phyloP scores from a whole-genome alignment of 805 yeast genomes.

The Barnettozyma populi region DNA sequence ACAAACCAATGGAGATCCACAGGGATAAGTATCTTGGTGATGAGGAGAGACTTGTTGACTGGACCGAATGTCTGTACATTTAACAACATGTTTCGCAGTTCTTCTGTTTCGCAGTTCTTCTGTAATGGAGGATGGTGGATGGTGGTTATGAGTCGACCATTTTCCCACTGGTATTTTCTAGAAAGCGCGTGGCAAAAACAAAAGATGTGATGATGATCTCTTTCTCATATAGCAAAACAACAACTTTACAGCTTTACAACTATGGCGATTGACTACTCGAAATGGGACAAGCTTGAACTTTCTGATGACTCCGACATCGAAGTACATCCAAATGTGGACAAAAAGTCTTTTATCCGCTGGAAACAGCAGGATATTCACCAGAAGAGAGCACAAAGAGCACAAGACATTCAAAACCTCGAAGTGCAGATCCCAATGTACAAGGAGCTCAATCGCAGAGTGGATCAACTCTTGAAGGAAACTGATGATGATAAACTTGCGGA shows the following conservation, averaged over 20 bases:
- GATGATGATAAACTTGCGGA: conserved; percentile 33
- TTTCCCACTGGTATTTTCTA: neutral
- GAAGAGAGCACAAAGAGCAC: conserved; percentile 73
- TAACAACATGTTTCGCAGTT: neutral
- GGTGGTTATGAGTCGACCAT: too few relatives aligned
- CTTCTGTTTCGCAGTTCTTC: too few relatives aligned
- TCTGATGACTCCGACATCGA: conserved; percentile 97
- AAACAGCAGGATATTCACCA: conserved; percentile 97
- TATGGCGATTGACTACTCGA: conserved; percentile 91
- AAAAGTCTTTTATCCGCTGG: conserved; percentile 88
- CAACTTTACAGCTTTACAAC: neutral
- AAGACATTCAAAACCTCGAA: conserved; percentile 69
- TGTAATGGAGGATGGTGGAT: too few relatives aligned
- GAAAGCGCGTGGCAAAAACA: neutral
- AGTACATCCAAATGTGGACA: conserved; percentile 97
- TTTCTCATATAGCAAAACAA: neutral
- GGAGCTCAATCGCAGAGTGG: conserved; percentile 69
- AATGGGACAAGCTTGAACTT: conserved; percentile 95
- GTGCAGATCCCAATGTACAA: conserved; percentile 78
- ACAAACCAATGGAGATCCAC: conserved; percentile 11
- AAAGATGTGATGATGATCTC: neutral
- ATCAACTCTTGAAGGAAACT: conserved; percentile 45
- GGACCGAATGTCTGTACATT: conserved; percentile 17
- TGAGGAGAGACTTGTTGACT: conserved; percentile 15
- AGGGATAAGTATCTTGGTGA: conserved; percentile 23